Evolutionary conservation across 2,329 filamentous ascomycete species (phyloP).

Genomic region (Cytospora chrysosperma): DNA sequence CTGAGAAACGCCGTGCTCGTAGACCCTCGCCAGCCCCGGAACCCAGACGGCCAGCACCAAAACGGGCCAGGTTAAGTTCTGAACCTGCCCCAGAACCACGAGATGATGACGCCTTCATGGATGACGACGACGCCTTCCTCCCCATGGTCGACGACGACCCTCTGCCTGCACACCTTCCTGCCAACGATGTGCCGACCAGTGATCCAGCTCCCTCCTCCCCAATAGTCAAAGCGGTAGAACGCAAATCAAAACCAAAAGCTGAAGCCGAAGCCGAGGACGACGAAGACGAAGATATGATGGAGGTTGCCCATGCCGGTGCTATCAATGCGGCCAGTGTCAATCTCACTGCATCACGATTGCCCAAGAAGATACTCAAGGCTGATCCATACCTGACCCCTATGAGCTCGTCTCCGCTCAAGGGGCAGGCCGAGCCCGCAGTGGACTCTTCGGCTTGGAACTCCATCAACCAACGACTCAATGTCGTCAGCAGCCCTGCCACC

Average conservation of each 20-base stretch:
- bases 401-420: constrained; percentile 72
- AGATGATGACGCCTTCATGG: constrained; percentile 49
- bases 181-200: constrained; percentile 68
- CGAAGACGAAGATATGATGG: constrained; percentile 81
- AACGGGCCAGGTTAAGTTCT: constrained; percentile 56
- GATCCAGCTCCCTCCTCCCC: constrained; percentile 87
- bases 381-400: constrained; percentile 67
- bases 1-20: constrained; percentile 75
- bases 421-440: constrained; percentile 53
- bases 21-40: constrained; percentile 72
- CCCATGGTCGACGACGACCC: constrained; percentile 60
- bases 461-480: constrained; percentile 81
- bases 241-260: constrained; percentile 58
- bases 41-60: constrained; percentile 51
- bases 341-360: constrained; percentile 74
- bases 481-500: constrained; percentile 70
- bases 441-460: constrained; percentile 88
- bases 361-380: constrained; percentile 71
- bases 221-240: constrained; percentile 71
- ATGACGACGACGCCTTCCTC: constrained; percentile 58
- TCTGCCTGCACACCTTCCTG: constrained; percentile 33
- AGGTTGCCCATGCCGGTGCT: constrained; percentile 74
- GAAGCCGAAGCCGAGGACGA: constrained; percentile 61
- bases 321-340: constrained; percentile 74
- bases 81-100: constrained; percentile 48